phyloP scores from a whole-genome alignment of 208 protist species.

The Wallacemonas collosoma region DNA sequence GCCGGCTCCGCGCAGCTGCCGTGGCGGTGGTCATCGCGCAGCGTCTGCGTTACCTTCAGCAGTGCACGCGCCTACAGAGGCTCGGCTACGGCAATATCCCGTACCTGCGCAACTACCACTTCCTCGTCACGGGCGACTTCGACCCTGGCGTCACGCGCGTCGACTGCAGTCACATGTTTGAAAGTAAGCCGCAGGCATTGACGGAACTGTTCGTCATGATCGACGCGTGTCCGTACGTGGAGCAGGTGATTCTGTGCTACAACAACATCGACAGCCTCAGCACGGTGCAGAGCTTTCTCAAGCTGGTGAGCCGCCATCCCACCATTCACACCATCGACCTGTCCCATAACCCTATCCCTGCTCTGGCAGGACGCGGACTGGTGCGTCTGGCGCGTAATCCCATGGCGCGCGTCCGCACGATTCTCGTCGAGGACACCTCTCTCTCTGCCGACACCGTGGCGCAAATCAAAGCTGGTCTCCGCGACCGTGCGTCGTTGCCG shows the following conservation, averaged over 20 bases:
- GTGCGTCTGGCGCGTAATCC: constrained; percentile 72
- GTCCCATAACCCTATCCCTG: constrained; percentile 78
- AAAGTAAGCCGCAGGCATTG: constrained; percentile 48
- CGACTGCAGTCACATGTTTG: constrained; percentile 72
- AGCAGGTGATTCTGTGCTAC: constrained; percentile 64
- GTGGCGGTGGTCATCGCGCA: constrained; percentile 68
- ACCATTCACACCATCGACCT: constrained; percentile 62
- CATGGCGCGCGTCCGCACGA: constrained; percentile 45
- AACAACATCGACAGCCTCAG: constrained; percentile 80
- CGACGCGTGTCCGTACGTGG: constrained; percentile 46
- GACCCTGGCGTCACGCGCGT: constrained; percentile 37
- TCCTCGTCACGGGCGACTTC: constrained; percentile 55
- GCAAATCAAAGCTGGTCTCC: constrained; percentile 63
- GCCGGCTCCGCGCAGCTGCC: constrained; percentile 45
- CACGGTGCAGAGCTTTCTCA: constrained; percentile 67
- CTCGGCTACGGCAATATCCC: constrained; percentile 43
- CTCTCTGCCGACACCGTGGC: constrained; percentile 55
- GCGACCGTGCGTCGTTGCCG: not conserved
- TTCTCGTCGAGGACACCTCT: constrained; percentile 64
- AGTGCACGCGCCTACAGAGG: constrained; percentile 44
- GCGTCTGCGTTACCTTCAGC: constrained; percentile 62
- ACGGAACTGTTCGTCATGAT: constrained; percentile 75
- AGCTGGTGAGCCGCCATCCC: constrained; percentile 52
- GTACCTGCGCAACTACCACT: constrained; percentile 69
- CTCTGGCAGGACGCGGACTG: constrained; percentile 68